Evolutionary conservation across 2,329 filamentous ascomycete genomes (phyloP).

Genomic region (Tolypocladium pustulatum): DNA sequence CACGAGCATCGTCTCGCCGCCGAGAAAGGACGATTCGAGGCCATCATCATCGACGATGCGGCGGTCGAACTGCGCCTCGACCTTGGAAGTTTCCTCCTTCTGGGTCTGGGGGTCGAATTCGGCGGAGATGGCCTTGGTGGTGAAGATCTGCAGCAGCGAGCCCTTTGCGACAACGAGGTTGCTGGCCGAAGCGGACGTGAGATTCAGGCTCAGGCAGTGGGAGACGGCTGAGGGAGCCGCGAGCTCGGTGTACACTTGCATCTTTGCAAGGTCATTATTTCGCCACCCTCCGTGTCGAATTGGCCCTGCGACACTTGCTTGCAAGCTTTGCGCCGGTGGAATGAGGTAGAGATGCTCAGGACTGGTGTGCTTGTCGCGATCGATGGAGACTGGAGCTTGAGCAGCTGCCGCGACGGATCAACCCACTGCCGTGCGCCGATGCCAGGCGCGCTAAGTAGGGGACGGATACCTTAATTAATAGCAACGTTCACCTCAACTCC

Average conservation of each 20-base stretch:
- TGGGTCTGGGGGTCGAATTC: conserved; percentile 43
- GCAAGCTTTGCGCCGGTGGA: neutral
- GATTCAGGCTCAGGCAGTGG: conserved; percentile 70
- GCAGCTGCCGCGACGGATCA: conserved; percentile 7
- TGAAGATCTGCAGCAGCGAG: conserved; percentile 86
- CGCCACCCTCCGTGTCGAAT: conserved; percentile 9
- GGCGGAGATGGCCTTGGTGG: conserved; percentile 54
- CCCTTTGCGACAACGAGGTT: conserved; percentile 90
- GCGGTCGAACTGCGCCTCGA: conserved; percentile 37
- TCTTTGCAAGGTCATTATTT: conserved; percentile 34
- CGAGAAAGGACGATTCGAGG: conserved; percentile 56
- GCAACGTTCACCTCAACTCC: too few relatives aligned
- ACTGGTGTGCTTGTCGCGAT: neutral
- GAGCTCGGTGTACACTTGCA: conserved; percentile 98
- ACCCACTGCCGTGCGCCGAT: conserved; percentile 8
- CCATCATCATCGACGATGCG: conserved; percentile 50
- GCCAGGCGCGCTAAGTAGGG: too few relatives aligned
- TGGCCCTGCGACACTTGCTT: conserved; percentile 1
- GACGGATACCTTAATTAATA: too few relatives aligned
- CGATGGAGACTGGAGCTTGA: neutral
- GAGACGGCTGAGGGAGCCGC: conserved; percentile 90
- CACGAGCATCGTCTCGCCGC: conserved; percentile 49
- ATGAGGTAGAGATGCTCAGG: neutral
- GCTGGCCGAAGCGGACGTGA: conserved; percentile 62
- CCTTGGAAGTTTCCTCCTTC: conserved; percentile 22